phyloP scores from a whole-genome alignment of 106 monocot genomes.

The Dendrobium chrysotoxum region DNA sequence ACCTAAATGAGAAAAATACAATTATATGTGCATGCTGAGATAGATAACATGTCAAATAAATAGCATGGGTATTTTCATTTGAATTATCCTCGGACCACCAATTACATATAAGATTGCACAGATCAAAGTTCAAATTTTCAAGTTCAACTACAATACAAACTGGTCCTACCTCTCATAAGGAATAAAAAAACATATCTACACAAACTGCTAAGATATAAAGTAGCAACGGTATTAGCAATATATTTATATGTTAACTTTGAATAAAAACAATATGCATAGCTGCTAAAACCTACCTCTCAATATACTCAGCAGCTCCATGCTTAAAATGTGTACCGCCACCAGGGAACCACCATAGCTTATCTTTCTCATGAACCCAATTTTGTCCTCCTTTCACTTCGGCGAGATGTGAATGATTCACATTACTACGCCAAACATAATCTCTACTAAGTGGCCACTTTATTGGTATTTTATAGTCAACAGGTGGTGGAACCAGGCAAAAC shows the following conservation, averaged over 20 bases:
- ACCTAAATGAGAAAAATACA: neutral
- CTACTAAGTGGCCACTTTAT: constrained; percentile 86
- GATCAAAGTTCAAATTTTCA: neutral
- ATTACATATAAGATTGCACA: neutral
- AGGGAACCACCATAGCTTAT: constrained; percentile 88
- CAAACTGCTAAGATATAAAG: neutral
- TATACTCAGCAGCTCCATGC: constrained; percentile 89
- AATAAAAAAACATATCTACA: neutral
- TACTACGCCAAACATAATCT: constrained; percentile 95
- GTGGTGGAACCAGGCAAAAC: constrained; percentile 93
- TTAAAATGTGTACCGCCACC: constrained; percentile 99
- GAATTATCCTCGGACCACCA: neutral
- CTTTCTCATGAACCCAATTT: constrained; percentile 96
- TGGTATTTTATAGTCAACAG: constrained; percentile 81
- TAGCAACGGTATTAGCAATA: neutral
- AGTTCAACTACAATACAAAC: neutral
- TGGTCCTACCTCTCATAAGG: neutral
- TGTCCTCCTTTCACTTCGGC: constrained; percentile 97
- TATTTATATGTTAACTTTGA: neutral
- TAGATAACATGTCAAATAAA: neutral
- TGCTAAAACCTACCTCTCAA: constrained; percentile 56
- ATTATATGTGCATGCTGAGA: neutral
- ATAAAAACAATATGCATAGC: neutral
- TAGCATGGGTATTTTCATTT: neutral
- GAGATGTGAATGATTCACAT: constrained; percentile 96